These are phyloP conservation scores for Penicillium digitatum DNA, from an alignment of 2,329 filamentous ascomycete species.

Conservation along the genomic window DNA sequence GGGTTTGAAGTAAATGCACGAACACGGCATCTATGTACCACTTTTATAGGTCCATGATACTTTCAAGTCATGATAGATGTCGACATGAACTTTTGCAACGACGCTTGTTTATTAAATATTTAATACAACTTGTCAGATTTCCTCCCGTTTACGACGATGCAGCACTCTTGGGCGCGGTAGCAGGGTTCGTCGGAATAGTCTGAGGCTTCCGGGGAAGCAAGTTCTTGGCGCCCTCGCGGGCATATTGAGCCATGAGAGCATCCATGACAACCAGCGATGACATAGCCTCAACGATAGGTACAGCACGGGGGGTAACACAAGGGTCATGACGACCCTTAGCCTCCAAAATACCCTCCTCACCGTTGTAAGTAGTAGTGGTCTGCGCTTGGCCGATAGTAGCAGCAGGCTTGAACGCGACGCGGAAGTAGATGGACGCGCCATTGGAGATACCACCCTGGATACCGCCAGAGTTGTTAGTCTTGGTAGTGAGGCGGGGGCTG, in stretches of 20 bases:
- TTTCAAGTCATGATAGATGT: background rate
- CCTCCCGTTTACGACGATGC: conserved; percentile 2
- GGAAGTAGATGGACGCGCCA: conserved; percentile 90
- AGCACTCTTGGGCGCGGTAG: conserved; percentile 21
- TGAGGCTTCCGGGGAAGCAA: conserved; percentile 43
- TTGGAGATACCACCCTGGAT: conserved; percentile 96
- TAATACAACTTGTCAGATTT: background rate
- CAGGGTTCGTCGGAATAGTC: conserved; percentile 36
- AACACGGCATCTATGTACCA: background rate
- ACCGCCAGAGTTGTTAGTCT: conserved; percentile 91
- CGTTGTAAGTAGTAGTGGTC: conserved; percentile 74
- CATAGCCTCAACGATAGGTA: conserved; percentile 76
- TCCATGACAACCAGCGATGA: conserved; percentile 83
- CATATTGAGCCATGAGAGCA: conserved; percentile 77
- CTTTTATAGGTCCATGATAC: conserved; percentile 3
- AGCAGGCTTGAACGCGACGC: conserved; percentile 88
- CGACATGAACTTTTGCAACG: background rate
- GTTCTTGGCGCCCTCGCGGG: conserved; percentile 49
- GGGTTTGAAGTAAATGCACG: too few relatives aligned
- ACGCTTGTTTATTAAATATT: conserved; percentile 7
- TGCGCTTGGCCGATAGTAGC: conserved; percentile 91
- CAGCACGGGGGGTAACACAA: conserved; percentile 81
- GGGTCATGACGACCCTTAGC: conserved; percentile 95
- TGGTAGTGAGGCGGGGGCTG: conserved; percentile 66
- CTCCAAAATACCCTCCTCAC: conserved; percentile 70